A percentile compares a stretch with the other conserved stretches of the same genome.
Evolutionary conservation across 306 rosid genomes (phyloP).

Genomic region (Sindora glabra): DNA sequence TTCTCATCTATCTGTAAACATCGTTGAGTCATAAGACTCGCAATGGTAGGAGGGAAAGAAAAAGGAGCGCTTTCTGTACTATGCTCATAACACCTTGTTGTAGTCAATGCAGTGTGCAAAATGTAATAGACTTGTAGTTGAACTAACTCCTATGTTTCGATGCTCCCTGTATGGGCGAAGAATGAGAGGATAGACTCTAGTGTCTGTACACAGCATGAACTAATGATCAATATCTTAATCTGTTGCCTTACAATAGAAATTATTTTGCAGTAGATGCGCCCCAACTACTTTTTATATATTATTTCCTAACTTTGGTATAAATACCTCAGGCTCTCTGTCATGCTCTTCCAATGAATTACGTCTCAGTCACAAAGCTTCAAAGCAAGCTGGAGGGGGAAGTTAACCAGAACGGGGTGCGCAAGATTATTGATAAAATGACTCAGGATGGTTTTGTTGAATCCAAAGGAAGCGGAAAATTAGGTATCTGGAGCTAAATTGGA

Average conservation of each 20-base stretch:
- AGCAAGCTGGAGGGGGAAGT: slow-evolving; percentile 67
- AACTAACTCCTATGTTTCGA: slow-evolving; percentile 1
- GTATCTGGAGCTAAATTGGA: slow-evolving; percentile 23
- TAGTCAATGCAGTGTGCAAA: neutral
- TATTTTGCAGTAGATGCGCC: neutral
- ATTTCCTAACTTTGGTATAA: slow-evolving; percentile 3
- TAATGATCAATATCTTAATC: neutral
- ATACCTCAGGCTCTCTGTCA: slow-evolving; percentile 68
- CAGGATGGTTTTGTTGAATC: slow-evolving; percentile 78
- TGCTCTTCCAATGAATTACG: slow-evolving; percentile 69
- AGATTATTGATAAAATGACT: slow-evolving; percentile 62
- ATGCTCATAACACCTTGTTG: neutral
- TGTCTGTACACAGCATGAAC: neutral
- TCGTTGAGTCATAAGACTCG: neutral
- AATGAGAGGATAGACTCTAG: neutral
- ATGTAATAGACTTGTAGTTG: neutral
- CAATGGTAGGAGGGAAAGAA: too few species aligned
- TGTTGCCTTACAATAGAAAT: neutral
- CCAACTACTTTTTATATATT: neutral
- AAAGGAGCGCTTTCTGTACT: too few species aligned
- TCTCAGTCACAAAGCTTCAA: slow-evolving; percentile 66
- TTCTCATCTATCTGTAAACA: neutral
- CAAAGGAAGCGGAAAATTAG: slow-evolving; percentile 68
- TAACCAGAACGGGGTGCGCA: slow-evolving; percentile 53
- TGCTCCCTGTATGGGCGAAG: slow-evolving; percentile 3